Conservation (phyloP, 805 yeast species). For the Yarrowia porcina region DNA sequence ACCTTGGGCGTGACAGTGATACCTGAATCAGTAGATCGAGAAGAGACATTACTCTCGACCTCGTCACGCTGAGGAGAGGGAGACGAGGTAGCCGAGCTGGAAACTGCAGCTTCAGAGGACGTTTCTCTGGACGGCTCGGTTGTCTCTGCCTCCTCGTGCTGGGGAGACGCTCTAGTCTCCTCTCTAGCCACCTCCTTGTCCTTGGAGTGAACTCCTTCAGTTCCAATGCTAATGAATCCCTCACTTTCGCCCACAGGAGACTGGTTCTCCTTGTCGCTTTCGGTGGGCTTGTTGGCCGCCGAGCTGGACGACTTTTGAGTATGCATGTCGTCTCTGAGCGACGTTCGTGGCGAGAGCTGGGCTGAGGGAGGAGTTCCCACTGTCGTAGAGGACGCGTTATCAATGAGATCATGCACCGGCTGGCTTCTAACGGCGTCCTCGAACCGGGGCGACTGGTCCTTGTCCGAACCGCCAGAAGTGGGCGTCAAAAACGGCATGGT, state of each 20-base stretch:
- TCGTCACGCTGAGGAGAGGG: constrained; percentile 1
- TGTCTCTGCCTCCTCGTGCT: not conserved
- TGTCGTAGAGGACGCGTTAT: not conserved
- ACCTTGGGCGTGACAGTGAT: constrained; percentile 19
- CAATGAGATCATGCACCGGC: not conserved
- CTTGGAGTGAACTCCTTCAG: not conserved
- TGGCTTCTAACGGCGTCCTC: not conserved
- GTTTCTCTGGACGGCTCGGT: not conserved
- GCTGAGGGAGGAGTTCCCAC: not conserved
- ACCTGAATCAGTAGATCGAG: constrained; percentile 7
- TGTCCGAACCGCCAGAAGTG: not conserved
- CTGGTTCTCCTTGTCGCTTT: constrained; percentile 16
- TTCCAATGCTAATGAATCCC: not conserved
- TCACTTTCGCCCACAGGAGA: not conserved
- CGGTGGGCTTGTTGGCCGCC: not conserved
- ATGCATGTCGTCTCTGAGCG: constrained; percentile 10
- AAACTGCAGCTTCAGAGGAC: not conserved
- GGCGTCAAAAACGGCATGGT: constrained; percentile 16
- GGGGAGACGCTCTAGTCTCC: not conserved
- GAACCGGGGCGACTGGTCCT: not conserved
- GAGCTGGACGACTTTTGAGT: not conserved
- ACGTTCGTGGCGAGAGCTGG: not conserved
- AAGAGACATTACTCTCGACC: not conserved
- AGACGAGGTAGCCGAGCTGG: not conserved
- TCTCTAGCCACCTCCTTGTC: not conserved